phyloP scores from a whole-genome alignment of 306 rosid species.

The Vachellia collinsii region DNA sequence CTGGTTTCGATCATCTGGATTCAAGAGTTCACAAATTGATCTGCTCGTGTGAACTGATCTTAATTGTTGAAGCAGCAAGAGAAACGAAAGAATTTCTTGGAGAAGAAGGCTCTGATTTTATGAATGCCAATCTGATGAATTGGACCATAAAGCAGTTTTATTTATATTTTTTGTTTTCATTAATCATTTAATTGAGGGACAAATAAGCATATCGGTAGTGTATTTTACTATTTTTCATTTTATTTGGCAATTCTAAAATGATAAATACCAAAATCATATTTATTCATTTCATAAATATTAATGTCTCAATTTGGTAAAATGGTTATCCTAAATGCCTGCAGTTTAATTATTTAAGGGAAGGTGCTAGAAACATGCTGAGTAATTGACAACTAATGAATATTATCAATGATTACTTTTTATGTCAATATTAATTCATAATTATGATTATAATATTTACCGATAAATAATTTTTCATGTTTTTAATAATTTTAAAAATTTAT shows the following conservation, averaged over 20 bases:
- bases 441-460: too few relatives aligned
- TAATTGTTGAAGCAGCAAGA: neutral
- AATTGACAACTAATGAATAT: neutral
- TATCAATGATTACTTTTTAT: neutral
- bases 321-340: neutral
- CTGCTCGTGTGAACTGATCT: neutral
- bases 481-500: too few relatives aligned
- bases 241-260: neutral
- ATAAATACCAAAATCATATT: neutral
- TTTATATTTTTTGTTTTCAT: neutral
- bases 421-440: too few relatives aligned
- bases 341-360: neutral
- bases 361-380: neutral
- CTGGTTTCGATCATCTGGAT: slow-evolving; percentile 10
- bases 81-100: neutral
- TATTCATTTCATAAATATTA: neutral
- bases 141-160: neutral
- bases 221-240: neutral
- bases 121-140: neutral
- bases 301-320: neutral
- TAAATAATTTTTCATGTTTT: too few relatives aligned
- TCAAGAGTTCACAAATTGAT: neutral
- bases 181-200: neutral
- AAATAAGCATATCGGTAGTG: neutral
- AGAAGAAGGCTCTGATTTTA: neutral